These are phyloP conservation scores for Blastobotrys niveus DNA, from an alignment of 1,139 yeast genomes.

Conservation along the genomic window DNA sequence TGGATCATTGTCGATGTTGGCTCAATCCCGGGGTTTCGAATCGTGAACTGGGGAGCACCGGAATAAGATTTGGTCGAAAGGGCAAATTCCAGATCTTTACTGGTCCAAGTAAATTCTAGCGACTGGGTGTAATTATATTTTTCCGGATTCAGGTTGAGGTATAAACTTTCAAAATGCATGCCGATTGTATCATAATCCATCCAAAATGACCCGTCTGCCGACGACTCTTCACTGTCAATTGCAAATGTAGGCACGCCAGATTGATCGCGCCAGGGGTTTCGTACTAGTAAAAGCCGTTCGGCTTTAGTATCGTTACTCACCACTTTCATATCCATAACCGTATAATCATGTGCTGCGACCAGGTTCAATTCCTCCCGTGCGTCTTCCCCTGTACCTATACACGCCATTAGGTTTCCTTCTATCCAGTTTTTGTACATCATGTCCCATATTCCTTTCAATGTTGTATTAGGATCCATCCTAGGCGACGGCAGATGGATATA, in stretches of 20 bases:
- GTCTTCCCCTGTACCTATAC: conserved; percentile 59
- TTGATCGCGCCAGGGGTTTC: conserved; percentile 50
- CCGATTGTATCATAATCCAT: conserved; percentile 37
- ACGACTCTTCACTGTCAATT: conserved; percentile 5
- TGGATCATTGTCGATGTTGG: conserved; percentile 42
- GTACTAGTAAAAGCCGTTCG: conserved; percentile 34
- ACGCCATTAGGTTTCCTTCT: conserved; percentile 43
- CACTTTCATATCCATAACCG: conserved; percentile 40
- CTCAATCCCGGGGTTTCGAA: conserved; percentile 36
- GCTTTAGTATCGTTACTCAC: conserved; percentile 26
- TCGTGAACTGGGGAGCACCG: conserved; percentile 38
- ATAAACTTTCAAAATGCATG: conserved; percentile 50
- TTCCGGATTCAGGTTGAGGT: conserved; percentile 61
- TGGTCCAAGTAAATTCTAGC: conserved; percentile 35
- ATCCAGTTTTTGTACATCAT: conserved; percentile 33
- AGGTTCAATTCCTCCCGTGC: conserved; percentile 42
- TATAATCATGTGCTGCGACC: conserved; percentile 66
- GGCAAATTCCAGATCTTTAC: conserved; percentile 14
- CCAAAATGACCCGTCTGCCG: conserved; percentile 26
- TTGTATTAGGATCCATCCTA: not conserved
- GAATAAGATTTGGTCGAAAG: conserved; percentile 10
- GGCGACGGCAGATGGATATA: conserved; percentile 33
- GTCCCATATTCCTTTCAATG: conserved; percentile 38
- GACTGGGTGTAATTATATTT: conserved; percentile 33
- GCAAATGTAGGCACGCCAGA: conserved; percentile 8